phyloP scores from a whole-genome alignment of 148 eudicot species.

The Heliamphora exappendiculata region DNA sequence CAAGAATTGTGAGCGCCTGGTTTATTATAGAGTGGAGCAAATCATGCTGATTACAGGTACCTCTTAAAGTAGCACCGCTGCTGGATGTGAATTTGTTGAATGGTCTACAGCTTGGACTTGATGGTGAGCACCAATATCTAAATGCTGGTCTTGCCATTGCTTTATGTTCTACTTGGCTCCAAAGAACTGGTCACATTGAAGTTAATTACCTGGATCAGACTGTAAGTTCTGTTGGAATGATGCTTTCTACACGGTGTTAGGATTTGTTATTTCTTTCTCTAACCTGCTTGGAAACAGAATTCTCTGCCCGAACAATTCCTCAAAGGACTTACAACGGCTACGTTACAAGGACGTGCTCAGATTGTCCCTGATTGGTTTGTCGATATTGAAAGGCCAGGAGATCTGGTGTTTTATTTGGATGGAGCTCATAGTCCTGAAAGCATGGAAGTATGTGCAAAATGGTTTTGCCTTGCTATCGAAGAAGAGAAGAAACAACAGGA shows the following conservation, averaged over 20 bases:
- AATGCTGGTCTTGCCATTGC: constrained; percentile 96
- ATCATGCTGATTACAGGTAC: constrained; percentile 46
- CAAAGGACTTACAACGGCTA: constrained; percentile 69
- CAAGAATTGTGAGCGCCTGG: background rate
- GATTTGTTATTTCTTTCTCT: constrained; percentile 8
- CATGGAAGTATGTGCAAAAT: constrained; percentile 95
- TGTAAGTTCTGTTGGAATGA: constrained; percentile 34
- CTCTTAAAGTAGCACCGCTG: constrained; percentile 60
- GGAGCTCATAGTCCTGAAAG: constrained; percentile 99
- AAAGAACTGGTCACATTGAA: constrained; percentile 64
- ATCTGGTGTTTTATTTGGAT: constrained; percentile 81
- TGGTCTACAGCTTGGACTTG: constrained; percentile 70
- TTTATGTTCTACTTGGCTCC: constrained; percentile 85
- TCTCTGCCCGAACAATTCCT: constrained; percentile 78
- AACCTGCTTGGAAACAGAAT: constrained; percentile 35
- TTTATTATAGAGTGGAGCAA: constrained; percentile 5
- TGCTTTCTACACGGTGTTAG: background rate
- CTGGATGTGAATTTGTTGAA: constrained; percentile 49
- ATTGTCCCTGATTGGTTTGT: constrained; percentile 57
- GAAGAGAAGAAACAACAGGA: constrained; percentile 30
- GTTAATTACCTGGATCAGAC: constrained; percentile 35
- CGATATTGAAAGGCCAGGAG: constrained; percentile 49
- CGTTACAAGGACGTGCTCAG: constrained; percentile 87
- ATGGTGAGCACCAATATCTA: constrained; percentile 79
- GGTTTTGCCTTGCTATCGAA: constrained; percentile 67